Base-by-base conservation (phyloP, 345 rosid genomes). In the Angophora floribunda region DNA sequence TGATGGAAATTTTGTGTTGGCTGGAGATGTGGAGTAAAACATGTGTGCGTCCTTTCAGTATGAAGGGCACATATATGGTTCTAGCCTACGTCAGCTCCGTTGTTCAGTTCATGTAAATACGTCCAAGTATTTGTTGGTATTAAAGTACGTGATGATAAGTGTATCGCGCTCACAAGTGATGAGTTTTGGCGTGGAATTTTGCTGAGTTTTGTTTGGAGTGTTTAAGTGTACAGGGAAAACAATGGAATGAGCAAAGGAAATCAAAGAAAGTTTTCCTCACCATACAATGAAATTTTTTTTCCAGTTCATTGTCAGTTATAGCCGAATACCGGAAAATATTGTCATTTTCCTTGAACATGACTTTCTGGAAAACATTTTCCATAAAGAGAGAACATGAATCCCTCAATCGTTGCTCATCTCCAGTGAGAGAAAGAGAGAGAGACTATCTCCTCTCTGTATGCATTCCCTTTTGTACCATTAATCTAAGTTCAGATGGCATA, bases 261-360 rank as follows among this genome's bases (percentile, higher is more conserved):
- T 63, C 13, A 63, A 63, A 63, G 5, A 63, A 63, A 63, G 41
- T 63, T 63, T 32, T n/a, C 28, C 75, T n/a, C 13, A 3, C 30
- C 41, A 63, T n/a, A n/a, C 19, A 7, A 63, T 0, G 19, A 36
- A n/a, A 63, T n/a, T n/a, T 13, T 2, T 13, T 63, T 63, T 63
- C 19, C 6, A 13, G 75, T 32, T 63, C 19, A 63, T n/a, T 63
- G n/a, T 3, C 13, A 15, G 75, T 63, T n/a, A n/a, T 0, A 32
- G 75, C 19, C 4, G 13, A 63, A 63, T 30, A 14, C 5, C 47
- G 36, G 88, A 63, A 13, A 63, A 6, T n/a, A 63, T 63, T 14
- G 41, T 4, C 41, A 36, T 30, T n/a, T 61, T 28, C 4, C 4
- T 0, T 1, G 61, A 55, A 55, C 8, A 55, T 0, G 0, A 55